These are phyloP conservation scores for Fistulinella prunicolor DNA, from an alignment of 768 basidiomycete species.

Conservation along the genomic window DNA sequence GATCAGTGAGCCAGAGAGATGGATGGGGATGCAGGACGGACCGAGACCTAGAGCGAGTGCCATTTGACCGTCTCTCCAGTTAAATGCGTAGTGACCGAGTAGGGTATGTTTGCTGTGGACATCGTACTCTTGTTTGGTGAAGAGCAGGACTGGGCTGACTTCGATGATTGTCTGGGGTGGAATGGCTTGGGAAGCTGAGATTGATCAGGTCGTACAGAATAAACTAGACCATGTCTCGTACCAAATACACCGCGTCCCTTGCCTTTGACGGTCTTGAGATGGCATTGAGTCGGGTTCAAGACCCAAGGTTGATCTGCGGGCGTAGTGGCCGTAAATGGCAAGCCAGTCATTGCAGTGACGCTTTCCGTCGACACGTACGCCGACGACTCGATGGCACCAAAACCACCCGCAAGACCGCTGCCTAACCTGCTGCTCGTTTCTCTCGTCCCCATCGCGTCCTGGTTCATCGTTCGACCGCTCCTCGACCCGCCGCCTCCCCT, in stretches of 20 bases:
- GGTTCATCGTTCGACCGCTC: constrained; percentile 72
- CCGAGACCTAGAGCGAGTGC: constrained; percentile 79
- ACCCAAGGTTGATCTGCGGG: not conserved
- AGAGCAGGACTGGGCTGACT: constrained; percentile 80
- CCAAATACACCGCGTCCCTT: constrained; percentile 69
- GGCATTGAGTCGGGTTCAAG: constrained; percentile 49
- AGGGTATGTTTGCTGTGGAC: constrained; percentile 59
- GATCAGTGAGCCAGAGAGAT: not conserved
- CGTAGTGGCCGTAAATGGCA: constrained; percentile 14
- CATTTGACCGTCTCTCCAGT: constrained; percentile 70
- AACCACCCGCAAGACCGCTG: constrained; percentile 45
- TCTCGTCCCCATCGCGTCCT: constrained; percentile 63
- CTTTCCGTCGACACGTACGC: too few relatives aligned
- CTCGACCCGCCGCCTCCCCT: constrained; percentile 66
- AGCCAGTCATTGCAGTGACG: too few relatives aligned
- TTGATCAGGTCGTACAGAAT: not conserved
- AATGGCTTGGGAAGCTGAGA: constrained; percentile 22
- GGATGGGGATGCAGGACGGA: constrained; percentile 26
- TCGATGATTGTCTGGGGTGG: constrained; percentile 69
- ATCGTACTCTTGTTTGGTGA: constrained; percentile 67
- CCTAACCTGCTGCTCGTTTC: constrained; percentile 51
- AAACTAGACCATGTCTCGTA: constrained; percentile 24
- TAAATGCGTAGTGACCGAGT: constrained; percentile 74
- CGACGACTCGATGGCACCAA: constrained; percentile 24
- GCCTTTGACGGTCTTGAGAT: constrained; percentile 40